These are phyloP conservation scores for Steccherinum ochraceum DNA, from an alignment of 768 basidiomycete genomes.

Conservation along the genomic window DNA sequence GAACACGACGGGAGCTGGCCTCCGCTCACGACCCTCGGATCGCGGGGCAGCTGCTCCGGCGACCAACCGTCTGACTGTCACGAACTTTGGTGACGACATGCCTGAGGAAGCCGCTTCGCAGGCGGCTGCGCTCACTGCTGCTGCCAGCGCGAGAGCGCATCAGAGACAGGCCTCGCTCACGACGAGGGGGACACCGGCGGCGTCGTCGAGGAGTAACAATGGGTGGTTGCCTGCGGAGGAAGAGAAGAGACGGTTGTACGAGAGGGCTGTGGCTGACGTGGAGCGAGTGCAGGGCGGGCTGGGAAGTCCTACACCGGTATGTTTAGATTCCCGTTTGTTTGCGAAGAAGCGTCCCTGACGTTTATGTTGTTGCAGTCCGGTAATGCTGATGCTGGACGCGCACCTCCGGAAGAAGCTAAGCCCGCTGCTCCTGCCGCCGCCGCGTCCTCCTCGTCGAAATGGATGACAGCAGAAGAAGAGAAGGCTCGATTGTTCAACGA, in stretches of 20 bases:
- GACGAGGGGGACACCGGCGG: background rate
- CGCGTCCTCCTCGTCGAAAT: constrained; percentile 23
- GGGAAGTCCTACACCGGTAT: constrained; percentile 15
- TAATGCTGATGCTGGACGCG: background rate
- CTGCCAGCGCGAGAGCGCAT: constrained; percentile 2
- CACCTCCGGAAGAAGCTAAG: constrained; percentile 16
- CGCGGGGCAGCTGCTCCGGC: background rate
- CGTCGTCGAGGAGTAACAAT: background rate
- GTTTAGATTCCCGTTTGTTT: constrained; percentile 1
- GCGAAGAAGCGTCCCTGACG: background rate
- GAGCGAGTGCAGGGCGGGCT: constrained; percentile 31
- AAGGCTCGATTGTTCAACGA: constrained; percentile 64
- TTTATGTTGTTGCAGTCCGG: background rate
- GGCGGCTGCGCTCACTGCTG: constrained; percentile 1
- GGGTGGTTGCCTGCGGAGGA: constrained; percentile 33
- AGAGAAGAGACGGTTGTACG: constrained; percentile 37
- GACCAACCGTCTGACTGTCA: constrained; percentile 9
- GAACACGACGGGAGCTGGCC: background rate
- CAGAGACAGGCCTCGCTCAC: constrained; percentile 3
- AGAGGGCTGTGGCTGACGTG: constrained; percentile 33
- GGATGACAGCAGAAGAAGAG: constrained; percentile 72
- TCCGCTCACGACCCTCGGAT: constrained; percentile 4
- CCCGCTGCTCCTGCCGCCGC: background rate
- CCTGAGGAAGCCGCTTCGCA: constrained; percentile 11
- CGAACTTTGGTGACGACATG: constrained; percentile 12